phyloP scores from a whole-genome alignment of 192 early-diverging fungal species.

The Lobosporangium transversale region DNA sequence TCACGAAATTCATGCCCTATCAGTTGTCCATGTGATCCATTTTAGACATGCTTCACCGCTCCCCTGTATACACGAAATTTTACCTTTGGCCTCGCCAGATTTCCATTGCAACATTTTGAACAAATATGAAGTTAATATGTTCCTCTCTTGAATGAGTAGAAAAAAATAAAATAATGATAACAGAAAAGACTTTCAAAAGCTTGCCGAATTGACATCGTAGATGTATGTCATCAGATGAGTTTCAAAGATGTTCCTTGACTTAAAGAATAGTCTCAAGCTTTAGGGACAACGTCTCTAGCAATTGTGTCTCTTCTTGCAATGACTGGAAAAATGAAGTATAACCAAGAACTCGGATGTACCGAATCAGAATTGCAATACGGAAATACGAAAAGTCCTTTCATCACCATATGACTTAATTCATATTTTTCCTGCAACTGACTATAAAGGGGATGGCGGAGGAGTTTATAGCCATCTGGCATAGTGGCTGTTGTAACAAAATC shows the following conservation, averaged over 20 bases:
- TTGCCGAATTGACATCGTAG: slow-evolving; percentile 73
- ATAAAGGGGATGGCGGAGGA: slow-evolving; percentile 66
- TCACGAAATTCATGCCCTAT: too few species aligned
- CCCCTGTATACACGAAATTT: too few species aligned
- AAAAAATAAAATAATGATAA: too few species aligned
- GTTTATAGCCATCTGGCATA: slow-evolving; percentile 72
- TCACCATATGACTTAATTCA: slow-evolving; percentile 57
- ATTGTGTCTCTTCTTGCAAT: slow-evolving; percentile 59
- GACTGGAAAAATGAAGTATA: slow-evolving; percentile 76
- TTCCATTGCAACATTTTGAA: too few species aligned
- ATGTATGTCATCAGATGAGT: slow-evolving; percentile 67
- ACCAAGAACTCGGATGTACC: slow-evolving; percentile 72
- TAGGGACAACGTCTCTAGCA: slow-evolving; percentile 60
- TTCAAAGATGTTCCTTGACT: slow-evolving; percentile 69
- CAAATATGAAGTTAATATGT: too few species aligned
- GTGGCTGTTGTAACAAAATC: slow-evolving; percentile 68
- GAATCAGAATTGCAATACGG: slow-evolving; percentile 75
- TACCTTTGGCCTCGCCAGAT: too few species aligned
- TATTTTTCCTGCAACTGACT: slow-evolving; percentile 61
- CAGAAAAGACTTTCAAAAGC: too few species aligned
- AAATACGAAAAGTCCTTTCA: slow-evolving; percentile 72
- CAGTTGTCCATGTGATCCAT: too few species aligned
- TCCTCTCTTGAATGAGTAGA: too few species aligned
- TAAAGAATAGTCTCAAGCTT: slow-evolving; percentile 54
- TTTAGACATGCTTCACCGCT: too few species aligned